Percentiles rank a stretch among this genome's conserved stretches.
Evolutionary conservation across 495 filamentous ascomycete genomes (phyloP).

Genomic region (Aspergillus cavernicola): DNA sequence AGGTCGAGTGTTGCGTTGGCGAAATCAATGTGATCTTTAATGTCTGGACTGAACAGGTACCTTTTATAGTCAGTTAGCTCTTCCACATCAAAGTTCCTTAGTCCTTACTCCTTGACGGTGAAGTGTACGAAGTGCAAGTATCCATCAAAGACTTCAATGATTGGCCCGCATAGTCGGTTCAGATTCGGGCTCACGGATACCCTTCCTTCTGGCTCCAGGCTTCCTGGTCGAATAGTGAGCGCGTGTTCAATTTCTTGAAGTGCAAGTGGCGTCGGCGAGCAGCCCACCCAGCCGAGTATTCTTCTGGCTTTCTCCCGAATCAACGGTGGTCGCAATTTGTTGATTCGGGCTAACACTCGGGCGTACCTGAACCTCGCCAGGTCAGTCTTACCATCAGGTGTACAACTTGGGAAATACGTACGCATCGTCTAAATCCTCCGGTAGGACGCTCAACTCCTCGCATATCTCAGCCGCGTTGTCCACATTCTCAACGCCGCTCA

Average conservation of each 20-base stretch:
- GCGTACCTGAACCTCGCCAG: background rate
- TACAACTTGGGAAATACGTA: background rate
- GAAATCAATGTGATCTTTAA: background rate
- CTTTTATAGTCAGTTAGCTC: background rate
- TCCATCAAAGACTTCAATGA: background rate
- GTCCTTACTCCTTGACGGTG: background rate
- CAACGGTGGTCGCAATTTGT: background rate
- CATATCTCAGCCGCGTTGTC: background rate
- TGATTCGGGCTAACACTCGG: background rate
- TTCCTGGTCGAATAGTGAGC: background rate
- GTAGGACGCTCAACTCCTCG: background rate
- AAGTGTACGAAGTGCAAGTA: conserved; percentile 3
- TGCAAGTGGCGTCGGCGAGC: background rate
- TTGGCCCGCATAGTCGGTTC: background rate
- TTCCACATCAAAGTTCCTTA: too few relatives aligned
- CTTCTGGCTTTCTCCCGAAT: background rate
- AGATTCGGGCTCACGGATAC: background rate
- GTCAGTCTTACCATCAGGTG: background rate
- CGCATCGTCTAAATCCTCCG: conserved; percentile 1
- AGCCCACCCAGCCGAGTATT: conserved; percentile 2
- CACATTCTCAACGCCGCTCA: background rate
- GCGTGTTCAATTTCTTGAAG: background rate
- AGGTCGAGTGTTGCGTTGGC: background rate
- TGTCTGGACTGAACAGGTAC: background rate
- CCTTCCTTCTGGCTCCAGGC: background rate